Percentiles rank a stretch among this genome's conserved stretches.
phyloP scores from a whole-genome alignment of 768 basidiomycete genomes.

The Suillus ampliporus region DNA sequence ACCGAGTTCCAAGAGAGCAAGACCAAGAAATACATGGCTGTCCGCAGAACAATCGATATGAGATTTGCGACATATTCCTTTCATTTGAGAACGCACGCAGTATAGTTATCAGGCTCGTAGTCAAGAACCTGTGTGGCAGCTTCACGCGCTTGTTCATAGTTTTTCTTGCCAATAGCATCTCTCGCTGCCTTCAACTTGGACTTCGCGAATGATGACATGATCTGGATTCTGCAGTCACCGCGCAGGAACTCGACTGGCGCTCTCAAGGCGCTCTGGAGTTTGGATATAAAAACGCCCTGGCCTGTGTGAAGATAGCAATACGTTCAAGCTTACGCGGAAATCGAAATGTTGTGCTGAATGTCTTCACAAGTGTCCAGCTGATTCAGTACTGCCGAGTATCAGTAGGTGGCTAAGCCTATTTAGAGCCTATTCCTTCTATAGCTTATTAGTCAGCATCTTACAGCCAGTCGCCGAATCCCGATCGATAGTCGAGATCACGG shows the following conservation, averaged over 20 bases:
- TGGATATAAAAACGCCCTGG: background rate
- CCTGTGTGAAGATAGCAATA: background rate
- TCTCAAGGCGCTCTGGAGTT: background rate
- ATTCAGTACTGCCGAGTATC: no score
- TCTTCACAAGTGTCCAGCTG: conserved; percentile 6
- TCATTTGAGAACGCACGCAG: conserved; percentile 64
- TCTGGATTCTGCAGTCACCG: background rate
- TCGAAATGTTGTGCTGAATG: background rate
- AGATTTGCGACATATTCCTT: conserved; percentile 1
- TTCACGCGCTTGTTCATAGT: conserved; percentile 70
- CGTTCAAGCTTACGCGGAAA: background rate
- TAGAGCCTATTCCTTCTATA: no score
- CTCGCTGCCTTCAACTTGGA: conserved; percentile 79
- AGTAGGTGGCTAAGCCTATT: no score
- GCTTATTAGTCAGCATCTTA: no score
- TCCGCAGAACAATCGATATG: conserved; percentile 11
- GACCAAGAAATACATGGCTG: conserved; percentile 86
- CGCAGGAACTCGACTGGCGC: background rate
- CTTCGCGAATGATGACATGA: conserved; percentile 58
- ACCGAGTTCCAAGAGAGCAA: conserved; percentile 79
- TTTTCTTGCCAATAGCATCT: conserved; percentile 76
- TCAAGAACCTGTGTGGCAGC: conserved; percentile 70
- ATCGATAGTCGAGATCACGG: no score
- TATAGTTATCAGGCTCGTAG: conserved; percentile 83
- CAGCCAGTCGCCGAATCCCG: no score